Percentiles rank a stretch among this genome's conserved stretches.
Evolutionary conservation across 164 flowering plant genomes (phyloP).

Genomic region (Magnolia sinica): DNA sequence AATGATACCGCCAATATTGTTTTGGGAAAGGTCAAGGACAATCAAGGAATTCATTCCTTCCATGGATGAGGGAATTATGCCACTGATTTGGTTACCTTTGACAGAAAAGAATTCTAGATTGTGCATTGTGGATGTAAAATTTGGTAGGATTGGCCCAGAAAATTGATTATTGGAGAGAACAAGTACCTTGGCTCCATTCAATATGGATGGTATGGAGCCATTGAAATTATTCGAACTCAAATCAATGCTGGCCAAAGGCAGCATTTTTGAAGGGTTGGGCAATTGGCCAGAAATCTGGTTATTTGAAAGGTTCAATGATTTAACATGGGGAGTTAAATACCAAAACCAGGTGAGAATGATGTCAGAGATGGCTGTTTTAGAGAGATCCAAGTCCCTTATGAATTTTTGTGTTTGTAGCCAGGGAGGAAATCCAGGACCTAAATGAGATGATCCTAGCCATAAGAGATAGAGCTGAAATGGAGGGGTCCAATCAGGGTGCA

Average conservation of each 20-base stretch:
- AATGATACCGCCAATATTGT: conserved; percentile 1
- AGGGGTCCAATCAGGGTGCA: conserved; percentile 10
- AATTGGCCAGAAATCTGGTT: conserved; percentile 9
- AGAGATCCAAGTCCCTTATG: neutral
- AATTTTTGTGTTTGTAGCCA: conserved; percentile 17
- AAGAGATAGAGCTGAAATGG: neutral
- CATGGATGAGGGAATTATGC: conserved; percentile 36
- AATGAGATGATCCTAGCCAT: neutral
- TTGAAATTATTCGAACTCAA: neutral
- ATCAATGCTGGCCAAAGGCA: neutral
- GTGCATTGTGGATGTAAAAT: neutral
- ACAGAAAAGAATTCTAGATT: neutral
- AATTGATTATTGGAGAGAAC: conserved; percentile 4
- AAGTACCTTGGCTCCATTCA: neutral
- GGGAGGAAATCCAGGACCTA: conserved; percentile 14
- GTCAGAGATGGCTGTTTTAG: conserved; percentile 6
- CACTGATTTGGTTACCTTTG: conserved; percentile 26
- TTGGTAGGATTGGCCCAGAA: neutral
- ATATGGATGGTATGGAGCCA: neutral
- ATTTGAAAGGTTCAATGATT: neutral
- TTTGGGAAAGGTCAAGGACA: conserved; percentile 8
- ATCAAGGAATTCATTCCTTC: conserved; percentile 21
- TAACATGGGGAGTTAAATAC: neutral
- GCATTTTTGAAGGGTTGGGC: neutral
- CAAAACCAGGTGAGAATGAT: conserved; percentile 16